Evolutionary conservation across 495 filamentous ascomycete genomes (phyloP).

Genomic region (Astrothelium macrocarpum): DNA sequence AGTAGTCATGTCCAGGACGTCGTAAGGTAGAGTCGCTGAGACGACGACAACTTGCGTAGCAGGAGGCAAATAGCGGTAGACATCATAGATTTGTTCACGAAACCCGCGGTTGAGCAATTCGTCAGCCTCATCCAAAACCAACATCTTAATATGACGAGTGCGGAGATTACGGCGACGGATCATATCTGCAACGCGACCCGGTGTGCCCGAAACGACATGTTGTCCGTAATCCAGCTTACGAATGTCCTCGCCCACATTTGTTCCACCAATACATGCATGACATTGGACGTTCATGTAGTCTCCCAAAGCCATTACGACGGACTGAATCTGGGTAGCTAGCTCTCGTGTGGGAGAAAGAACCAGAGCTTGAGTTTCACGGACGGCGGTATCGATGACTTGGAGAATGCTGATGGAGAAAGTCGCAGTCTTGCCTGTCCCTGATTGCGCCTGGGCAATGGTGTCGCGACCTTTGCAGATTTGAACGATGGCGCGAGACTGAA

Average conservation of each 20-base stretch:
- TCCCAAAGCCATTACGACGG: constrained; percentile 90
- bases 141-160: constrained; percentile 96
- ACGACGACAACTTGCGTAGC: constrained; percentile 97
- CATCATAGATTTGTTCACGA: constrained; percentile 98
- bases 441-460: constrained; percentile 98
- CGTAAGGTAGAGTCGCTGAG: constrained; percentile 92
- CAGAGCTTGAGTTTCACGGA: constrained; percentile 86
- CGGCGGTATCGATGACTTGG: constrained; percentile 55
- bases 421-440: constrained; percentile 96
- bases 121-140: constrained; percentile 96
- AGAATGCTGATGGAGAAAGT: constrained; percentile 98
- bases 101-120: constrained; percentile 86
- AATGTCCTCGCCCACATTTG: constrained; percentile 94
- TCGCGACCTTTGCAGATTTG: constrained; percentile 98
- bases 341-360: constrained; percentile 97
- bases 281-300: constrained; percentile 99
- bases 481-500: constrained; percentile 94
- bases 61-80: constrained; percentile 92
- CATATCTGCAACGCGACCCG: constrained; percentile 96
- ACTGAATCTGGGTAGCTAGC: constrained; percentile 96
- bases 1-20: constrained; percentile 97
- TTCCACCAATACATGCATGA: constrained; percentile 97
- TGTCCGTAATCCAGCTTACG: constrained; percentile 93
- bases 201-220: constrained; percentile 93
- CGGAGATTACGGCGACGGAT: constrained; percentile 91